phyloP scores from a whole-genome alignment of 495 filamentous ascomycete genomes.

The Aspergillus campestris region DNA sequence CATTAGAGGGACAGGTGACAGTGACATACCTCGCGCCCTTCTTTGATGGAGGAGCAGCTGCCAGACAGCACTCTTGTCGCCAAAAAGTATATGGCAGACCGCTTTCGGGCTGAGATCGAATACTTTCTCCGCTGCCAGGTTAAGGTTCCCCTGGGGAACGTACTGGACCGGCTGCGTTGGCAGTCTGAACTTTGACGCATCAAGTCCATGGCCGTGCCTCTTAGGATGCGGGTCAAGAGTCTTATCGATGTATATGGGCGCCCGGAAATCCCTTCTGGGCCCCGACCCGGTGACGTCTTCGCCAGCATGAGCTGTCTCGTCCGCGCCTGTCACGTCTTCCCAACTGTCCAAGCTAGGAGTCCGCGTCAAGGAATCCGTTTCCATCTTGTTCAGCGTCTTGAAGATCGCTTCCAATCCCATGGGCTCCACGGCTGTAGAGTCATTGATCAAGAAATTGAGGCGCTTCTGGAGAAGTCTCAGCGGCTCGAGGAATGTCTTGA shows the following conservation, averaged over 20 bases:
- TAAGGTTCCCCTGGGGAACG: constrained; percentile 71
- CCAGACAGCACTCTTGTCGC: constrained; percentile 90
- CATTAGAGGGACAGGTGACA: no score
- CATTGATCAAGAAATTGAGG: constrained; percentile 74
- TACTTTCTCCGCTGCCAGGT: constrained; percentile 58
- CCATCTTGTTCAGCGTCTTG: constrained; percentile 58
- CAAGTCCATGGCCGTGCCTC: constrained; percentile 35
- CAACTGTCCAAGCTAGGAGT: constrained; percentile 81
- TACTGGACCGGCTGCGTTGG: constrained; percentile 76
- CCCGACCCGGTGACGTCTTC: constrained; percentile 15
- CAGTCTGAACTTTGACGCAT: constrained; percentile 70
- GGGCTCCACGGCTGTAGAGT: constrained; percentile 57
- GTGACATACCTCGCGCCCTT: constrained; percentile 53
- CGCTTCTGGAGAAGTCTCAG: constrained; percentile 72
- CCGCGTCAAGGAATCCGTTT: constrained; percentile 50
- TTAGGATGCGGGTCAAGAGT: constrained; percentile 44
- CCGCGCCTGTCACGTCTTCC: constrained; percentile 75
- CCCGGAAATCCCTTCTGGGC: constrained; percentile 46
- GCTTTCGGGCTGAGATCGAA: constrained; percentile 88
- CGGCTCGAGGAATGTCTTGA: constrained; percentile 90
- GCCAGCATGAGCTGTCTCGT: constrained; percentile 18
- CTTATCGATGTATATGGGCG: constrained; percentile 55
- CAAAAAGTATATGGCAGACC: constrained; percentile 91
- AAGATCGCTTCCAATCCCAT: constrained; percentile 55
- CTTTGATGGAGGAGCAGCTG: constrained; percentile 84